Base-by-base conservation (phyloP, 371 early-diverging fungal species). In the Haplosporangium sp. region DNA sequence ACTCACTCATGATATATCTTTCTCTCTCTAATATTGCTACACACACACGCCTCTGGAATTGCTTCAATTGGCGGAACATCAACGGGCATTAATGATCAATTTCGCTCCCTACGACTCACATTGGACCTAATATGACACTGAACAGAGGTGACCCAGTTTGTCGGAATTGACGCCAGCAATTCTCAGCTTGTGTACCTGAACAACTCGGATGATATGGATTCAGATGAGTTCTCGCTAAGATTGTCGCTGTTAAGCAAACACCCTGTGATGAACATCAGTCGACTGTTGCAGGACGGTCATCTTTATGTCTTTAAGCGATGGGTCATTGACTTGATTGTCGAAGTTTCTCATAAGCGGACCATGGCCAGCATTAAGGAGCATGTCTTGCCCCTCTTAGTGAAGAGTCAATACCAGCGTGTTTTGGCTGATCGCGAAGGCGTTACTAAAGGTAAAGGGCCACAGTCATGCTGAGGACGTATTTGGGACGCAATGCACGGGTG, bases 271-370 rank as follows among this genome's bases (percentile, higher is more conserved):
- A 79, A 79, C 59, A 55, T 79, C 45, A 79, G 69, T n/a, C 64
- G 80, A 36, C 57, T 79, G 21, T 73, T 79, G 63, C 90, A 92
- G 59, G 96, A 96, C 83, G 94, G 94, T 7, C 98, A 96, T 67
- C 66, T 96, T 40, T 98, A 97, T 69, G 89, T 97, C 14, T 93
- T 95, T 81, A 93, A 95, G 68, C 85, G 88, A 54, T 97, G 97
- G 97, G 91, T 97, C 5, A 77, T 96, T 50, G 96, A 96, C 76
- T 80, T 94, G 65, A 70, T 96, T 18, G 45, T 59, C 10, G 80
- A 67, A 41, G 80, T 79, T 2, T 85, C 81, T 3, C 87, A 85
- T 56, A 89, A 89, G 80, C 85, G 92, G 23, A 86, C 86, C 23
- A 86, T 95, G 29, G 84, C 87, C 14, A 95, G 94, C 66, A 83